Conservation (phyloP, 306 rosid species). For the Lotus japonicus region DNA sequence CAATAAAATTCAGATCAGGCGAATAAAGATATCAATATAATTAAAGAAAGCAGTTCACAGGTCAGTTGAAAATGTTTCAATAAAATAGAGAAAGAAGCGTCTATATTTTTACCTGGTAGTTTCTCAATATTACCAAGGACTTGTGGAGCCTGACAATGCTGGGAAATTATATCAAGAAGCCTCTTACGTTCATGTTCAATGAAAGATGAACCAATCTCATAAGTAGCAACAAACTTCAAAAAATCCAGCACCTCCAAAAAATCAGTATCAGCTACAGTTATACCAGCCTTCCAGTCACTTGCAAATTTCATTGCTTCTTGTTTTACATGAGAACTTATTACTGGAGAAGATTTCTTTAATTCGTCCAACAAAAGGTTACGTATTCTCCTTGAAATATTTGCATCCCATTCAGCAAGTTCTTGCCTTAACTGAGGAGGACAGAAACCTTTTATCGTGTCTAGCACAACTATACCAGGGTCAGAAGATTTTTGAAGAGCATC, state of each 20-base stretch:
- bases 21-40: neutral
- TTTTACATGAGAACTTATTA: neutral
- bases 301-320: conserved; percentile 5
- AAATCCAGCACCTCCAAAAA: conserved; percentile 2
- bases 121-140: conserved; percentile 17
- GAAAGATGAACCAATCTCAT: conserved; percentile 14
- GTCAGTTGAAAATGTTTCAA: neutral
- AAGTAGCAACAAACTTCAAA: conserved; percentile 14
- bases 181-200: neutral
- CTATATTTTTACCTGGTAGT: conserved; percentile 29
- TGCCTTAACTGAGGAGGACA: neutral
- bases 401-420: neutral
- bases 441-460: neutral
- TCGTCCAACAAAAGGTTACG: conserved; percentile 9
- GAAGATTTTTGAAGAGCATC: conserved; percentile 4
- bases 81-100: conserved; percentile 4
- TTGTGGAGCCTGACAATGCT: conserved; percentile 18
- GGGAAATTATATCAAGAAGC: conserved; percentile 23
- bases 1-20: neutral
- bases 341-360: neutral
- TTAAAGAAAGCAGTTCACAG: neutral
- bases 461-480: conserved; percentile 13
- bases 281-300: neutral
- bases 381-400: neutral
- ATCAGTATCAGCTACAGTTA: neutral